phyloP scores from a whole-genome alignment of 2,329 filamentous ascomycete species.

The Cladosporium cucumerinum region DNA sequence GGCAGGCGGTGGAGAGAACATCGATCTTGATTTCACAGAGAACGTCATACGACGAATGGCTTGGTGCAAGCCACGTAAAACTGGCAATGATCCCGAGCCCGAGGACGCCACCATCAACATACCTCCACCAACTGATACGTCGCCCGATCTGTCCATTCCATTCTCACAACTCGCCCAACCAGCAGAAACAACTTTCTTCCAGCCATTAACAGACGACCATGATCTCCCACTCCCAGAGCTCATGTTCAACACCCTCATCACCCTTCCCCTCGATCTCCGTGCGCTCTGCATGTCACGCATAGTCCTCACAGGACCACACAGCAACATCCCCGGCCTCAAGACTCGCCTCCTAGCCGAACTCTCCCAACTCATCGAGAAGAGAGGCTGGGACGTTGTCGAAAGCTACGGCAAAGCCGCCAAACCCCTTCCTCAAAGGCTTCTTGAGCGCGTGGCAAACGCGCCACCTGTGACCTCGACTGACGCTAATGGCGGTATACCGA shows the following conservation, averaged over 20 bases:
- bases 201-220: slow-evolving; percentile 68
- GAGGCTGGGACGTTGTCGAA: slow-evolving; percentile 74
- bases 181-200: slow-evolving; percentile 73
- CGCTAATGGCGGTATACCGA: background rate
- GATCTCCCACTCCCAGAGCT: slow-evolving; percentile 75
- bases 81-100: slow-evolving; percentile 6
- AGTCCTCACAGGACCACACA: slow-evolving; percentile 77
- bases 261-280: slow-evolving; percentile 76
- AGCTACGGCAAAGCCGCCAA: slow-evolving; percentile 58
- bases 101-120: slow-evolving; percentile 22
- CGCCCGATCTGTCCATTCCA: slow-evolving; percentile 54
- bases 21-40: slow-evolving; percentile 71
- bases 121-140: slow-evolving; percentile 33
- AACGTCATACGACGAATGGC: slow-evolving; percentile 71
- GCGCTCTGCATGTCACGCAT: slow-evolving; percentile 85
- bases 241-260: slow-evolving; percentile 71
- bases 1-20: slow-evolving; percentile 39
- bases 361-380: slow-evolving; percentile 58
- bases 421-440: background rate
- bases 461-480: background rate
- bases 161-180: slow-evolving; percentile 70
- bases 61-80: slow-evolving; percentile 56
- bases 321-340: slow-evolving; percentile 75
- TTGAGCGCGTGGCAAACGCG: background rate
- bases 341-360: slow-evolving; percentile 74